Base-by-base conservation (phyloP, 2,329 filamentous ascomycete genomes). In the Pseudogymnoascus sp. region DNA sequence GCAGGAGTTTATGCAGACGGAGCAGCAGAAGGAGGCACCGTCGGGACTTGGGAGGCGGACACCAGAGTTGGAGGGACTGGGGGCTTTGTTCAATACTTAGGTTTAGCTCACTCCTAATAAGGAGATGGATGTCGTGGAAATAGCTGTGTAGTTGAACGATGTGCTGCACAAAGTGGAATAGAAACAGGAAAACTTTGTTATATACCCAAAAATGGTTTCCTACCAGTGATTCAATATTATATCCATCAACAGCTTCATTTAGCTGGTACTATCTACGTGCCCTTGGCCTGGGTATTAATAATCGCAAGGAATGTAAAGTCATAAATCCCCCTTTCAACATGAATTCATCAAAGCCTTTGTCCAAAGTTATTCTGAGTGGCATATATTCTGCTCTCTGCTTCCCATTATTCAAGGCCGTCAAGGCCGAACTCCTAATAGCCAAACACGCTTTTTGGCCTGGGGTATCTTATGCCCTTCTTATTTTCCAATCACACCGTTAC, bases 1-100 rank as follows among this genome's bases (percentile, higher is more conserved):
- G 4, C 83, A 87, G 69, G 79, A 82, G 62, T 88, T 87, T 66
- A 84, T 87, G 82, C 85, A 77, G 59, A 77, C 76, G n/a, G 73
- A 64, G 18, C 60, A 62, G 12, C 58, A 58, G 37, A 47, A 60
- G n/a, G 57, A 60, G 7, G 62, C 60, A 20, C 32, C 58, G n/a
- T 32, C 22, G 8, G 57, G 34, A 2, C 47, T 59, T 12, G 43
- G 30, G n/a, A 59, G 50, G 8, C 47, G 30, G 60, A 28, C 30
- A 14, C 34, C 57, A 25, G 57, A 32, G 34, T 32, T 37, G 20
- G 35, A 34, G 35, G 60, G 60, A 14, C 20, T 60, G 22, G 57
- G 57, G 18, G 57, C 57, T 38, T 38, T 58, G 34, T 58, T 58
- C 11, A 39, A 39, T 58, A 39, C 11, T 58, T 39, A 58, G 28